Evolutionary conservation across 192 early-diverging fungal genomes (phyloP).

Genomic region (Allomyces javanicus): DNA sequence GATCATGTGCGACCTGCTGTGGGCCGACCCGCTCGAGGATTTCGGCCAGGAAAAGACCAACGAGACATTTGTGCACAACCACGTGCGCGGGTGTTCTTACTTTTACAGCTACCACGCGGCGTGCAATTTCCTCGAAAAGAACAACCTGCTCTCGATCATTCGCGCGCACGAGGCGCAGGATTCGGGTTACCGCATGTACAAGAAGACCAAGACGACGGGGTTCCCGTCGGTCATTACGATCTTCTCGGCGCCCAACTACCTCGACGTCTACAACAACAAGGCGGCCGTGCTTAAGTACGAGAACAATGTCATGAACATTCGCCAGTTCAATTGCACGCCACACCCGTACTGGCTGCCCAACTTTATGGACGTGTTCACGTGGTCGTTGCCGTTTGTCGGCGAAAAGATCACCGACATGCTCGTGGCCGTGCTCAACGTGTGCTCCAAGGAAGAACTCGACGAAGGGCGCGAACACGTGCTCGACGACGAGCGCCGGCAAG

Average conservation of each 20-base stretch:
- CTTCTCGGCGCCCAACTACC: constrained; percentile 94
- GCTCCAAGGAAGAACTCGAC: constrained; percentile 81
- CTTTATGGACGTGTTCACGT: constrained; percentile 98
- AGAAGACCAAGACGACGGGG: constrained; percentile 75
- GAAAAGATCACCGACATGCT: constrained; percentile 98
- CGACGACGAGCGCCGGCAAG: constrained; percentile 36
- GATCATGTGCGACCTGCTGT: constrained; percentile 84
- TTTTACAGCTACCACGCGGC: constrained; percentile 85
- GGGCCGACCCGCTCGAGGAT: constrained; percentile 90
- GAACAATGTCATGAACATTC: constrained; percentile 98
- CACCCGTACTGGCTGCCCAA: constrained; percentile 98
- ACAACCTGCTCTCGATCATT: constrained; percentile 83
- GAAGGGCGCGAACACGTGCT: constrained; percentile 29
- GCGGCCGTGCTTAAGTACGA: constrained; percentile 95
- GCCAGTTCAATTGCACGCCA: constrained; percentile 82
- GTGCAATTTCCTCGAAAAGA: constrained; percentile 81
- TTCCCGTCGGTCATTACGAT: constrained; percentile 96
- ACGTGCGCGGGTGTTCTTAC: constrained; percentile 86
- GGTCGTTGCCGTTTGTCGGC: constrained; percentile 93
- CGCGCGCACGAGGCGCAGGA: constrained; percentile 96
- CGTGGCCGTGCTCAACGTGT: constrained; percentile 78
- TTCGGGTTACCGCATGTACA: constrained; percentile 90
- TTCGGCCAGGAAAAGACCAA: constrained; percentile 87
- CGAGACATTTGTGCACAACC: constrained; percentile 79
- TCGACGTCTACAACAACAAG: constrained; percentile 98